Evolutionary conservation across 1,284 basidiomycete genomes (phyloP).

Genomic region (Sanguinoderma infundibulare): DNA sequence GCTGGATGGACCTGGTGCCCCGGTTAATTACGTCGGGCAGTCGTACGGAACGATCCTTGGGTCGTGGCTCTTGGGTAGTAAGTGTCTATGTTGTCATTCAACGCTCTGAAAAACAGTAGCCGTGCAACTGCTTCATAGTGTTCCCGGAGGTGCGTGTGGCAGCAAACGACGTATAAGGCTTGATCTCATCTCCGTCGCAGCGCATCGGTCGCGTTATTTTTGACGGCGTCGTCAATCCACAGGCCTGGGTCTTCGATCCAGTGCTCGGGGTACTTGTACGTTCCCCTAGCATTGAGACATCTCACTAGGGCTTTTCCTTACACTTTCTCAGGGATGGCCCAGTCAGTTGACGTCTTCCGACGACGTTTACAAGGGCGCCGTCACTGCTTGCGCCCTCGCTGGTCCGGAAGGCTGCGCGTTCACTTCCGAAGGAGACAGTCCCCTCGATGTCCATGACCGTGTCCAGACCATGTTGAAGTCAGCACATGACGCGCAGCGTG

Average conservation of each 20-base stretch:
- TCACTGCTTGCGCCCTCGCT: slow-evolving; percentile 20
- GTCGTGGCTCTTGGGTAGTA: slow-evolving; percentile 23
- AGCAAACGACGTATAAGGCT: no score
- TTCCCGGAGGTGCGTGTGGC: slow-evolving; percentile 21
- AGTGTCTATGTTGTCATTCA: no score
- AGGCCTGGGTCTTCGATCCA: no score
- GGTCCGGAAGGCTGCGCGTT: slow-evolving; percentile 13
- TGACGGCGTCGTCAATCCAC: slow-evolving; percentile 18
- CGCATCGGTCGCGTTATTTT: slow-evolving; percentile 25
- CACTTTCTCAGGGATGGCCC: slow-evolving; percentile 13
- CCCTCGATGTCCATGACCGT: slow-evolving; percentile 11
- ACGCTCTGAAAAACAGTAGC: no score
- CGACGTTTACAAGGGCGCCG: slow-evolving; percentile 14
- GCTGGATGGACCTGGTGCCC: slow-evolving; percentile 17
- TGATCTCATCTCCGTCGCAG: no score
- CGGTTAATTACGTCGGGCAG: slow-evolving; percentile 17
- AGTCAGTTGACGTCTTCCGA: slow-evolving; percentile 6
- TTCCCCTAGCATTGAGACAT: no score
- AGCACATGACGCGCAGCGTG: slow-evolving; percentile 10
- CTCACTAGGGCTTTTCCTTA: no score
- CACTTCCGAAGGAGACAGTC: background rate
- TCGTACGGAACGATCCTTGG: slow-evolving; percentile 22
- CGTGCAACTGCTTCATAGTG: background rate
- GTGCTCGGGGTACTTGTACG: no score
- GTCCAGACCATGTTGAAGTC: slow-evolving; percentile 7